Evolutionary conservation across 768 basidiomycete species (phyloP), one percentile per base, ranked within the genome.

Genomic region (Cystobasidium ongulense): DNA sequence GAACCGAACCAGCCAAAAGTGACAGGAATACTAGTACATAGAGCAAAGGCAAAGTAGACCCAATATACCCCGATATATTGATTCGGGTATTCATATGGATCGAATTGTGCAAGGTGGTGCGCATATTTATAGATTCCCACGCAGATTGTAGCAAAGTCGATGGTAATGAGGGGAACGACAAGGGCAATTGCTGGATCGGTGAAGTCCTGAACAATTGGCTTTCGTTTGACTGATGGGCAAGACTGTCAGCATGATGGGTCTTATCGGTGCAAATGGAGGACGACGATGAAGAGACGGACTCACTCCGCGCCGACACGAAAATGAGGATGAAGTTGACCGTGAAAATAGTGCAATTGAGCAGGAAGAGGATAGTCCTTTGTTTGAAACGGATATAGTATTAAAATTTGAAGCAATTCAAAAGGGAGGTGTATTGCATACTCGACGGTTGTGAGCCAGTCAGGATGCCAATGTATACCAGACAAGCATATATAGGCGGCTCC

Each of bases 1-100:
- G 63, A 64, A 31, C 63, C 63, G 38, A 64, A 64, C 63, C 63
- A 64, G 13, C 43, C 36, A 13, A 64, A 27, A 36, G 43, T 64
- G 27, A 64, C 43, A 7, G 63, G 63, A 39, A 64, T 46, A 5
- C 31, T 39, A 10, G 38, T 39, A 15, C 36, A 29, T n/a, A 64
- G 31, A 39, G 63, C 25, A 41, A 46, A 39, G 27, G 33, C 33
- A 27, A 64, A 64, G 38, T 64, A 64, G 31, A 41, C 11, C 63
- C 63, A 39, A n/a, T 31, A 64, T 2, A 64, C 63, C 10, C 11
- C 36, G 27, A 64, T 39, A 25, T 17, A 64, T 8, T 11, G 7
- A 21, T 15, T 10, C 29, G 63, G 5, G 29, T 64, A 64, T 64
- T 41, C 13, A 29, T 13, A 27, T 2, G 63, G 38, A 15, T 64